Base-by-base conservation (phyloP, 1,284 basidiomycete species). In the Coriolopsis trogii region DNA sequence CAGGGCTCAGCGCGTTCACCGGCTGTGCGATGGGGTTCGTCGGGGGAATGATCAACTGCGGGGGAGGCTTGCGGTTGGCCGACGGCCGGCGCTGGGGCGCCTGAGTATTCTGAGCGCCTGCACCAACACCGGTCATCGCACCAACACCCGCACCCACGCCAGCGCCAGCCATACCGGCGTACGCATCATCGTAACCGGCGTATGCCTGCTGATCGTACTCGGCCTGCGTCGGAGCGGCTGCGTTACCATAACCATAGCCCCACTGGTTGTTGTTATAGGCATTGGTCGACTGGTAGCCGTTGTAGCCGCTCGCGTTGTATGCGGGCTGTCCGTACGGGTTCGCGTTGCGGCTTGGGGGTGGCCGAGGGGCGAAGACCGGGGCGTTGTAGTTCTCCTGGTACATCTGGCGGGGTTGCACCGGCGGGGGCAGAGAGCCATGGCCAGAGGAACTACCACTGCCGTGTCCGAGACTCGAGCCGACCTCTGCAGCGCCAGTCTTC, bases 381-480 rank as follows among this genome's bases (percentile, higher is more conserved):
- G 44, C 7, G 25, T 37, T 25, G n/a, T 54, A 50, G 28, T 57
- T 36, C 29, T 47, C 49, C 45, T 63, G 56, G 41, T 60, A 63
- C 60, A 63, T 59, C 37, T 60, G 60, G 31, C 53, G 53, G 23
- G 44, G 29, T 33, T 40, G 48, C 16, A 49, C 45, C 12, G 34
- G 34, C 12, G 39, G 49, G 28, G 41, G 48, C 25, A 51, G 29
- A 7, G 49, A 31, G 15, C 64, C 67, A 46, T 70, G 64, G 10
- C 70, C 71, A 6, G 64, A 64, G n/a, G 65, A 70, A 56, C 73
- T 72, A 24, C 56, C 62, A 59, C 72, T 76, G 31, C 67, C 53
- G 42, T 51, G 43, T 3, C 65, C 66, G n/a, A 44, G 64, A 28
- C 41, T 55, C 39, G 54, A 56, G 26, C 28, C 33, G 29, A 18